Percentiles rank a stretch among this genome's conserved stretches.
phyloP scores from a whole-genome alignment of 2,329 filamentous ascomycete genomes.

The Zymoseptoria ardabiliae region DNA sequence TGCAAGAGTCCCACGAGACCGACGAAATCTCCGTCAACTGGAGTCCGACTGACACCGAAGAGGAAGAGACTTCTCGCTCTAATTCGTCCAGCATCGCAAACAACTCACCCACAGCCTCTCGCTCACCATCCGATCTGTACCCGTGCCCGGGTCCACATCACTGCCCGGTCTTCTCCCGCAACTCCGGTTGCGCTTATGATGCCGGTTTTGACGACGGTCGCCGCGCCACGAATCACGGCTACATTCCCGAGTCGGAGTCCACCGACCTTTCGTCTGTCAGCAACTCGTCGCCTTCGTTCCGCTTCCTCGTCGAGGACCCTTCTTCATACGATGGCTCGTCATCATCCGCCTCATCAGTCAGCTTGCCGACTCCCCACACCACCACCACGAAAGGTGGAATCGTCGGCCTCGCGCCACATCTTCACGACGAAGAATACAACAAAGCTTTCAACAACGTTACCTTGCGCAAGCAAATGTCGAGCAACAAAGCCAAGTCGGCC shows the following conservation, averaged over 20 bases:
- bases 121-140: conserved; percentile 15
- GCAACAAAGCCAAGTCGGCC: conserved; percentile 10
- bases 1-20: conserved; percentile 12
- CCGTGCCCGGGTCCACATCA: conserved; percentile 23
- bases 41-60: conserved; percentile 21
- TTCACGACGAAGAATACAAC: conserved; percentile 8
- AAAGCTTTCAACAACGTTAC: conserved; percentile 12
- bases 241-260: conserved; percentile 7
- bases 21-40: conserved; percentile 22
- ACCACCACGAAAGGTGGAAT: conserved; percentile 12
- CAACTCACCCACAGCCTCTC: background rate
- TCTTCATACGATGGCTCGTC: conserved; percentile 23
- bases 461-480: conserved; percentile 8
- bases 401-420: background rate
- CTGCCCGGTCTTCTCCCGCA: conserved; percentile 22
- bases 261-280: background rate
- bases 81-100: background rate
- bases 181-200: conserved; percentile 26
- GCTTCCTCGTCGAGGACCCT: conserved; percentile 4
- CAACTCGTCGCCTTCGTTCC: conserved; percentile 16
- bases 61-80: conserved; percentile 4
- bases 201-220: conserved; percentile 24
- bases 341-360: conserved; percentile 27
- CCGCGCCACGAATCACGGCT: conserved; percentile 24
- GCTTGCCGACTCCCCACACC: conserved; percentile 22